A percentile compares a stretch with the other conserved stretches of the same genome.
Evolutionary conservation across 352 stramenopile genomes (phyloP).

Genomic region (Pythium dissotocum): DNA sequence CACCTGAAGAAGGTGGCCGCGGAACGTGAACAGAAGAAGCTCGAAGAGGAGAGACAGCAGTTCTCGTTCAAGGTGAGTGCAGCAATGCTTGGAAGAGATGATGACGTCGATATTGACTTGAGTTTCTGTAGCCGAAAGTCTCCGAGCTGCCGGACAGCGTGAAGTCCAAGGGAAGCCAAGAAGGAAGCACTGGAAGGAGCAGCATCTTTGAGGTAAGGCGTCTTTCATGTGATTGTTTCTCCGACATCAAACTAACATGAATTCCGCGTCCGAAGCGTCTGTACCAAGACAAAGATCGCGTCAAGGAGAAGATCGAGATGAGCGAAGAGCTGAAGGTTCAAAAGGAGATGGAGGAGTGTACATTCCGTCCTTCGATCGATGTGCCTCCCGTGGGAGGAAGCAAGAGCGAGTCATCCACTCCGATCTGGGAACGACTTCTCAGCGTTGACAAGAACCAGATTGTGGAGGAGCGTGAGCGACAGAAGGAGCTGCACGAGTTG

Average conservation of each 20-base stretch:
- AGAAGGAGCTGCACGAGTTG: conserved; percentile 70
- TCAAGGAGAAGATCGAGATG: conserved; percentile 79
- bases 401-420: conserved; percentile 39
- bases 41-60: conserved; percentile 62
- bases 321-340: conserved; percentile 66
- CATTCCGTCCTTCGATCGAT: conserved; percentile 74
- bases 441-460: conserved; percentile 82
- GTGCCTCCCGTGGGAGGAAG: conserved; percentile 25
- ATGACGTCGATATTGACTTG: neutral
- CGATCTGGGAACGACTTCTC: conserved; percentile 74
- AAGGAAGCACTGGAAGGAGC: conserved; percentile 57
- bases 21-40: conserved; percentile 69
- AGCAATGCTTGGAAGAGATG: neutral
- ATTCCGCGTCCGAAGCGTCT: conserved; percentile 47
- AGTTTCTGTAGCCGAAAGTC: conserved; percentile 50
- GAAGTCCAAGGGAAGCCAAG: conserved; percentile 60
- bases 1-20: conserved; percentile 62
- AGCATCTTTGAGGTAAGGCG: conserved; percentile 75
- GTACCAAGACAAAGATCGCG: conserved; percentile 76
- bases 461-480: conserved; percentile 73
- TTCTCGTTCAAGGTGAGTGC: conserved; percentile 74
- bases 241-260: neutral
- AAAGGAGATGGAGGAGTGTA: conserved; percentile 81
- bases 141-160: conserved; percentile 51
- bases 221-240: conserved; percentile 15